Evolutionary conservation across 2,329 filamentous ascomycete genomes (phyloP), one percentile per base, ranked within the genome.

Genomic region (Claviceps sp.): DNA sequence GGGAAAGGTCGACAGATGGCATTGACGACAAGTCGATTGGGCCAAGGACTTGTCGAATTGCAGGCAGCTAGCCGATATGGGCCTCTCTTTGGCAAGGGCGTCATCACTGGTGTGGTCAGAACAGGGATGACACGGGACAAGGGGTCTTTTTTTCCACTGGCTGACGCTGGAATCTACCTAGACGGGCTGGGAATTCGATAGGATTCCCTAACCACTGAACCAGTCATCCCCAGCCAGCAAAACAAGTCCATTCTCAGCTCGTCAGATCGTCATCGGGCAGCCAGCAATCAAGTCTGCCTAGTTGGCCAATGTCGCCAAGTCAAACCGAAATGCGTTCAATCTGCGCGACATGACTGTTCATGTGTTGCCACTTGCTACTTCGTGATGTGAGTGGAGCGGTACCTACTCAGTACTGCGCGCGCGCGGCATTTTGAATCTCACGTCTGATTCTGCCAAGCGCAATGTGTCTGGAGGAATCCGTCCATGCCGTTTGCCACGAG

Each of bases 1-100:
- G n/a, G n/a, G 40, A 47, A 47, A 47, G 48, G 7, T 40, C 14
- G 17, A 45, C 40, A 44, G 50, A 49, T 40, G 51, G 39, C 41
- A 38, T 16, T 34, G 37, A 24, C 13, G 17, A 19, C 24, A 41
- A 44, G 24, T 34, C 48, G 45, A 50, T 55, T 52, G 50, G 53
- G 17, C 26, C 38, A 17, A 41, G 14, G 26, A 39, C 24, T 47
- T 54, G 19, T 43, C 41, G 22, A 34, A 41, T 42, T 37, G 49
- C 34, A 37, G 30, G 52, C 48, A 13, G 24, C 40, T 43, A 50
- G 48, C 19, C 47, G 30, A 38, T 38, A 19, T 10, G 48, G 22
- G 19, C 22, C 8, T 13, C 40, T 8, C 42, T 30, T 50, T 44
- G 50, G 26, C 43, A 52, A 46, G 50, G 53, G 39, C 43, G 26